Conservation (phyloP, 495 filamentous ascomycete species). For the Neurospora sp. region DNA sequence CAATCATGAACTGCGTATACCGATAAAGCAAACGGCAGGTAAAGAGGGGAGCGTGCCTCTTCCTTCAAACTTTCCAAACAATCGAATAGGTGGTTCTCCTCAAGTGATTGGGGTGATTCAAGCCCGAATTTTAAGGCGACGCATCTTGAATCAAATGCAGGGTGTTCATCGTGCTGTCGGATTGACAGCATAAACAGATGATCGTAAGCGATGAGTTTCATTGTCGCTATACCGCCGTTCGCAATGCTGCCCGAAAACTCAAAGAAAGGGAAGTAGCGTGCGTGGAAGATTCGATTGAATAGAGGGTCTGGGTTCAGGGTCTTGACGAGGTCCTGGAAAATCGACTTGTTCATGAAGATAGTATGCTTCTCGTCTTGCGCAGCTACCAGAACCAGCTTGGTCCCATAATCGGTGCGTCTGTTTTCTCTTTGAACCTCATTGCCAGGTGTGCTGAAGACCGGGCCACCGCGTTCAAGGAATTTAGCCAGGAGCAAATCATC, state of each 20-base stretch:
- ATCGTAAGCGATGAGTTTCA: accelerated
- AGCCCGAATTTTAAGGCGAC: no score
- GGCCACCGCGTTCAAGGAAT: not conserved
- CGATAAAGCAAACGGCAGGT: not conserved
- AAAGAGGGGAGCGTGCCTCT: not conserved
- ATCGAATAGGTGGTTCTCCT: not conserved
- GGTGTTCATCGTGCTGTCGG: not conserved
- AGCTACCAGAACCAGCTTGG: not conserved
- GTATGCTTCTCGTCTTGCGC: accelerated
- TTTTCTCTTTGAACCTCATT: not conserved
- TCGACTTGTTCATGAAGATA: not conserved
- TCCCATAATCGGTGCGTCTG: not conserved
- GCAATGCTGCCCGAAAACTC: not conserved
- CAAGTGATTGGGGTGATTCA: not conserved
- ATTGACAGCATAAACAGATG: not conserved
- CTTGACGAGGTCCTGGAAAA: not conserved
- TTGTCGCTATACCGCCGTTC: not conserved
- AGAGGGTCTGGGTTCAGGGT: not conserved
- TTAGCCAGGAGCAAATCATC: not conserved
- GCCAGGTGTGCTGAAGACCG: not conserved
- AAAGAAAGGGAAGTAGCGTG: not conserved
- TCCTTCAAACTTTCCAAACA: not conserved
- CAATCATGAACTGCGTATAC: not conserved
- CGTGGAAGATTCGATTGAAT: not conserved
- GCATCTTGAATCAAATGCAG: not conserved